Base-by-base conservation (phyloP, 140 eudicot species). In the Senecio squalidus region DNA sequence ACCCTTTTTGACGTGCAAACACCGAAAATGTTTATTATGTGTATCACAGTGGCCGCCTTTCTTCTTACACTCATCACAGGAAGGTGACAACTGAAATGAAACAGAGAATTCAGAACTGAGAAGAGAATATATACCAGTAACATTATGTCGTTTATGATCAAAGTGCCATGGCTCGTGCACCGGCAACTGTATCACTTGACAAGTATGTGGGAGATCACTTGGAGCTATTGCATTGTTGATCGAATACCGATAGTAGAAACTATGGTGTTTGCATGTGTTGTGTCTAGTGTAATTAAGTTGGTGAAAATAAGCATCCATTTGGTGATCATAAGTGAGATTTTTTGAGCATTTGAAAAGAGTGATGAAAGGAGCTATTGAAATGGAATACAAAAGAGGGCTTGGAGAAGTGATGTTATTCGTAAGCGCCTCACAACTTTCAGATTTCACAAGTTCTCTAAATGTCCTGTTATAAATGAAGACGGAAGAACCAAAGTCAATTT, bases 151-250 rank as follows among this genome's bases (percentile, higher is more conserved):
- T 0, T 3, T 23, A 4, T 28, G 5, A n/a, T n/a, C 10, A 11
- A 0, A n/a, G 17, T 18, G 4, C 44, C 20, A 17, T 27, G 9
- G 2, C 39, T 3, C 6, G 9, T 20, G 21, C 15, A 39, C 14
- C 1, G 73, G 73, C 29, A 72, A 33, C 11, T 20, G 50, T 4
- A 72, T 43, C 58, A 72, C 62, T 28, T 57, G 20, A 50, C 78
- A 73, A 20, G 21, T 11, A 18, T 14, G 23, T 23, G 58, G 73
- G 63, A 66, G 67, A 30, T 72, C 20, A 5, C 55, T 64, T 58
- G 62, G 72, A 45, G 46, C 39, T 26, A 18, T 13, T 53, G 11
- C 11, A 24, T 72, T 15, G 4, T 11, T n/a, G 38, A 25, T 0
- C 0, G 5, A 8, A 40, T 53, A 13, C 2, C 36, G 28, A 49